A percentile compares a stretch with the other conserved stretches of the same genome.
These are phyloP conservation scores for Quercus engelmannii DNA, from an alignment of 306 rosid genomes.

Conservation along the genomic window DNA sequence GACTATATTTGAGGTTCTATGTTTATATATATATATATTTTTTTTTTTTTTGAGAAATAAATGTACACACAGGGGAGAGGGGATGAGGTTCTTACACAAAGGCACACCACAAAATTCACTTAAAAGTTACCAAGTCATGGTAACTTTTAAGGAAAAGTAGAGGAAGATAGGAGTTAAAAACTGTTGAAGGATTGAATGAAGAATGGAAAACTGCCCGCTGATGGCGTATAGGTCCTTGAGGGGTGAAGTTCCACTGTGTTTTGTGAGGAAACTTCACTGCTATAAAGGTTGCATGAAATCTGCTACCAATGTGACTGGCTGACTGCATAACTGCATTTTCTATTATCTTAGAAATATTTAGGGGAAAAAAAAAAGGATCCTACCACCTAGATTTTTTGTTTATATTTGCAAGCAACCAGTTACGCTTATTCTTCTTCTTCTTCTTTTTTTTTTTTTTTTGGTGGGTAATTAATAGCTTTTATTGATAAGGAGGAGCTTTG, in stretches of 20 bases:
- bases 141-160: neutral
- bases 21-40: neutral
- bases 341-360: neutral
- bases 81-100: too few relatives aligned
- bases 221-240: neutral
- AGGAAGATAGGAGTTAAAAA: neutral
- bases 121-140: too few relatives aligned
- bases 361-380: neutral
- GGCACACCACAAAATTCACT: too few relatives aligned
- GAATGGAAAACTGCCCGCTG: neutral
- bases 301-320: neutral
- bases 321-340: neutral
- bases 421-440: too few relatives aligned
- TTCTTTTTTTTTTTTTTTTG: too few relatives aligned
- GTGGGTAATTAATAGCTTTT: too few relatives aligned
- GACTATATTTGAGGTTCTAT: neutral
- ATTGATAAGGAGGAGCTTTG: too few relatives aligned
- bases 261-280: neutral
- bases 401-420: neutral
- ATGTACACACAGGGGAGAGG: too few relatives aligned
- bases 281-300: too few relatives aligned
- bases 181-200: neutral
- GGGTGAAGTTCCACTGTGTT: neutral
- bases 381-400: neutral
- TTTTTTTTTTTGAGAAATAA: too few relatives aligned